Conservation (phyloP, 148 eudicot species). For the Arctostaphylos glauca region DNA sequence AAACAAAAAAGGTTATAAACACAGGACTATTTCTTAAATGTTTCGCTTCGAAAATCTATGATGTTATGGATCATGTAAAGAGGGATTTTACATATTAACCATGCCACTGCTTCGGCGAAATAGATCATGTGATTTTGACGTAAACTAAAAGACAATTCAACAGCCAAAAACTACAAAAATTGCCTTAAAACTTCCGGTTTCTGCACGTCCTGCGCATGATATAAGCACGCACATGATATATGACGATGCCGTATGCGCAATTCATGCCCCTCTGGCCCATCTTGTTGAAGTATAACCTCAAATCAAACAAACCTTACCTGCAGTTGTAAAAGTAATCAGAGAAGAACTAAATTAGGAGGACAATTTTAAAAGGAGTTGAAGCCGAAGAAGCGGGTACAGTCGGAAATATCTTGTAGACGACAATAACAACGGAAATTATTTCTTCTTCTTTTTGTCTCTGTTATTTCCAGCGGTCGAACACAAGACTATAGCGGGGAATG, state of each 20-base stretch:
- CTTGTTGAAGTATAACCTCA: background rate
- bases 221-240: background rate
- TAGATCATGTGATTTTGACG: background rate
- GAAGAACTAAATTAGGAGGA: background rate
- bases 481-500: too few species aligned
- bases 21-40: background rate
- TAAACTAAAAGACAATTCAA: background rate
- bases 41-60: background rate
- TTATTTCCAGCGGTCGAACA: too few species aligned
- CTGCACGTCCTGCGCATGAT: background rate
- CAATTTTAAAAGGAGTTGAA: background rate
- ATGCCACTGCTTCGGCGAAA: background rate
- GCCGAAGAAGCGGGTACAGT: background rate
- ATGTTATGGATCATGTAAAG: background rate
- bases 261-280: background rate
- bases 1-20: background rate
- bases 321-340: background rate
- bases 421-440: too few species aligned
- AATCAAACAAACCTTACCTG: background rate
- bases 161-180: background rate
- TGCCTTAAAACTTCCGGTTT: background rate
- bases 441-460: too few species aligned
- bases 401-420: too few species aligned
- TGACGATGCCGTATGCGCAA: background rate
- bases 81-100: background rate